These are phyloP conservation scores for Aspergillus oerlinghausenensis DNA, from an alignment of 2,329 filamentous ascomycete genomes.

Conservation along the genomic window DNA sequence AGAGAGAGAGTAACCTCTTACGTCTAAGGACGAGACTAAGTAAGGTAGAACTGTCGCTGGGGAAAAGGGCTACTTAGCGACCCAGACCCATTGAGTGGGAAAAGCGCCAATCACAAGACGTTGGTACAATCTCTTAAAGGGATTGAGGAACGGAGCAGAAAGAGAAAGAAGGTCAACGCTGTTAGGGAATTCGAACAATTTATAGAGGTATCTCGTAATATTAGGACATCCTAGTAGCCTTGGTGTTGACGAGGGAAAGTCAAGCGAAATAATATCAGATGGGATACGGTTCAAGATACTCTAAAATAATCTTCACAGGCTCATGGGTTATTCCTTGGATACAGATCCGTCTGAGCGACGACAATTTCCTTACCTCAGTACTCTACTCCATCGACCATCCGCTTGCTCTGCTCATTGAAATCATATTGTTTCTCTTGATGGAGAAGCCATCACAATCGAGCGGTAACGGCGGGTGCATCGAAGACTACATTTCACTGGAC, in stretches of 20 bases:
- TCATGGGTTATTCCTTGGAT: neutral
- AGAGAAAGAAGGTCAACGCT: slow-evolving; percentile 2
- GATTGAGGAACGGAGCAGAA: slow-evolving; percentile 10
- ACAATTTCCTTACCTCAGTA: neutral
- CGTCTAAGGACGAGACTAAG: neutral
- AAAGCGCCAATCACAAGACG: slow-evolving; percentile 7
- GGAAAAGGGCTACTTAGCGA: neutral
- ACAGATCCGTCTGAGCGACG: neutral
- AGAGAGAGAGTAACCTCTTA: neutral
- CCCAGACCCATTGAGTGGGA: neutral
- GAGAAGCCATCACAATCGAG: neutral
- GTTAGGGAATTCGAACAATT: neutral
- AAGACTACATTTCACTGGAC: neutral
- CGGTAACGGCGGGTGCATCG: neutral
- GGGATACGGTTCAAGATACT: neutral
- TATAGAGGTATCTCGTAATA: too few species aligned
- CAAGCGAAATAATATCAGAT: neutral
- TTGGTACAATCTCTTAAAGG: neutral
- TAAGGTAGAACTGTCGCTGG: neutral
- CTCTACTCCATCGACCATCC: neutral
- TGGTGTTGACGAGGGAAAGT: neutral
- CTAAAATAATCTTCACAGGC: neutral
- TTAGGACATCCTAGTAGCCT: neutral
- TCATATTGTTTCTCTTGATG: neutral
- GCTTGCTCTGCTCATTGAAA: neutral